Conservation (phyloP, 2,329 filamentous ascomycete species). For the Allantophomopsis cytisporea region DNA sequence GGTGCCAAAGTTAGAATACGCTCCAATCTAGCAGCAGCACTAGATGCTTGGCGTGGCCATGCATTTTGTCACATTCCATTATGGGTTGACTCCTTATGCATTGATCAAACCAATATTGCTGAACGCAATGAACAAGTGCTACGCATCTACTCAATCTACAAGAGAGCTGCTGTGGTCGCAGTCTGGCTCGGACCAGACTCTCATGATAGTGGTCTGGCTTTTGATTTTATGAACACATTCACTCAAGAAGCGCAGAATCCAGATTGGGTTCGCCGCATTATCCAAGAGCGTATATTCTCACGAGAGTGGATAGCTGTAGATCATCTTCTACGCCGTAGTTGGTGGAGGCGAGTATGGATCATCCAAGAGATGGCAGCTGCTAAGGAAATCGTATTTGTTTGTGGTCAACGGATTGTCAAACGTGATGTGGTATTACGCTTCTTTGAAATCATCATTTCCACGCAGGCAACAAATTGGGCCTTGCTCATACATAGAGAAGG, state of each 20-base stretch:
- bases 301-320: not conserved
- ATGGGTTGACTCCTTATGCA: conserved; percentile 15
- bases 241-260: not conserved
- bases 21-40: not conserved
- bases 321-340: not conserved
- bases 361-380: too few relatives aligned
- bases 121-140: conserved; percentile 11
- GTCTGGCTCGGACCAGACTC: conserved; percentile 9
- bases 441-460: too few relatives aligned
- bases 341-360: too few relatives aligned
- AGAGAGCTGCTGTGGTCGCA: conserved; percentile 7
- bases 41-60: not conserved
- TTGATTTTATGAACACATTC: not conserved
- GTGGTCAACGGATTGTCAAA: too few relatives aligned
- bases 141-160: conserved; percentile 13
- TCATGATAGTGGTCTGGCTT: not conserved
- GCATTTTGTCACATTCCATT: not conserved
- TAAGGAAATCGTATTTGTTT: too few relatives aligned
- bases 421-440: too few relatives aligned
- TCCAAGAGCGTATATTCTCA: not conserved
- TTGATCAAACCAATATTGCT: conserved; percentile 10
- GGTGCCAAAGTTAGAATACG: not conserved
- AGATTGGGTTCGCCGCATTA: not conserved
- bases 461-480: too few relatives aligned
- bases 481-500: too few relatives aligned